Base-by-base conservation (phyloP, 768 basidiomycete species). In the Pleurotus tuber-regium region DNA sequence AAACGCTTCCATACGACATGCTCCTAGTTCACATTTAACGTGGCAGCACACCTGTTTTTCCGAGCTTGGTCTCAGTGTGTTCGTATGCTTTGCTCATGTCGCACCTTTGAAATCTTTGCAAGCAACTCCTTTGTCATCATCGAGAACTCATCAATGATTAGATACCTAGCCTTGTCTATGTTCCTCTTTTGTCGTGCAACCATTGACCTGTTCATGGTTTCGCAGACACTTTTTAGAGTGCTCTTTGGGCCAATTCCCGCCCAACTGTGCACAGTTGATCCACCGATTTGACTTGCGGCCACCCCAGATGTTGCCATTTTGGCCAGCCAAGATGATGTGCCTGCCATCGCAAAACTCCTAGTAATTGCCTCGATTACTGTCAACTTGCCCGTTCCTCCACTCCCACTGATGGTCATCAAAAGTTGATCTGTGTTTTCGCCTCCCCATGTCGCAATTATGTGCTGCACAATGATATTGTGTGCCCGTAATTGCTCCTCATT, bases 241-340 rank as follows among this genome's bases (percentile, higher is more conserved):
- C 14, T 9, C 21, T 41, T n/a, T n/a, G n/a, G n/a, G n/a, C n/a
- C n/a, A n/a, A n/a, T n/a, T n/a, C n/a, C n/a, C n/a, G n/a, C n/a
- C n/a, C n/a, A n/a, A n/a, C n/a, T n/a, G n/a, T n/a, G n/a, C n/a
- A n/a, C n/a, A n/a, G n/a, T n/a, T n/a, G n/a, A n/a, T n/a, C n/a
- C n/a, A n/a, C 47, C 47, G 21, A 49, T 49, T 5, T 10, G 33
- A 35, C 47, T 49, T 16, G 47, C 47, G 12, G 47, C 47, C 6
- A 49, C 31, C 6, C 47, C 47, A 18, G 30, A 39, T 8, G 47
- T 49, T 10, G 47, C 47, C n/a, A 30, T 49, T 23, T 39, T 39
- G 5, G 47, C 47, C 7, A 49, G 33, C n/a, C n/a, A n/a, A n/a
- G n/a, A n/a, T n/a, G n/a, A n/a, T n/a, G n/a, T n/a, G n/a, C n/a